Conservation (phyloP, 164 flowering plant genomes). For the Brasenia schreberi region DNA sequence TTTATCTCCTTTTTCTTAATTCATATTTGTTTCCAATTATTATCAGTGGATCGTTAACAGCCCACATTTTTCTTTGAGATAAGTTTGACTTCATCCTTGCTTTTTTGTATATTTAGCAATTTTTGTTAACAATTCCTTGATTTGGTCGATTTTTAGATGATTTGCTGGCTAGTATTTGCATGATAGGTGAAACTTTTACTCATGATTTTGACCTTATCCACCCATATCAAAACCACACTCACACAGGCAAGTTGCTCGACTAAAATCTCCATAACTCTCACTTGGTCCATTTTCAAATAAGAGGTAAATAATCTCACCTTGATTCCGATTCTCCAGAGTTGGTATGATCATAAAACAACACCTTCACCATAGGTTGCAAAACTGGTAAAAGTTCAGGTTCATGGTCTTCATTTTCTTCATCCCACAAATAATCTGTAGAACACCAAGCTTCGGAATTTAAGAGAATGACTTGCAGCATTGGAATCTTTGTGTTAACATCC, state of each 20-base stretch:
- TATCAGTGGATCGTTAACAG: too few species aligned
- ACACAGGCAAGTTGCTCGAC: neutral
- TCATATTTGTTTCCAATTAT: too few species aligned
- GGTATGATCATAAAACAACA: constrained; percentile 52
- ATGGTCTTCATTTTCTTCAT: constrained; percentile 8
- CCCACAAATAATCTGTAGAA: constrained; percentile 39
- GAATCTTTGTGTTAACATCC: constrained; percentile 45
- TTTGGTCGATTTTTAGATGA: neutral
- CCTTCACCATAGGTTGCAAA: constrained; percentile 58
- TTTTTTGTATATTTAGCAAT: too few species aligned
- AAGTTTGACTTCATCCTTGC: too few species aligned
- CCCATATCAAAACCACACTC: neutral
- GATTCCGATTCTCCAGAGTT: constrained; percentile 22
- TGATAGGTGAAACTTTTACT: neutral
- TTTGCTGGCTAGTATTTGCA: neutral
- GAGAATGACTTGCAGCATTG: constrained; percentile 55
- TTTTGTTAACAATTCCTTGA: too few species aligned
- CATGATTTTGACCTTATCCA: neutral
- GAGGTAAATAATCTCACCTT: constrained; percentile 25
- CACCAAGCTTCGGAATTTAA: constrained; percentile 66
- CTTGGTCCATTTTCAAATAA: neutral
- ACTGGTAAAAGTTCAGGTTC: constrained; percentile 22
- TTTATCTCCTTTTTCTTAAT: too few species aligned
- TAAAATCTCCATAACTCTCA: neutral
- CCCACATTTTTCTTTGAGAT: too few species aligned